Evolutionary conservation across 2,329 filamentous ascomycete species (phyloP).

Genomic region (Epichloe baconii): DNA sequence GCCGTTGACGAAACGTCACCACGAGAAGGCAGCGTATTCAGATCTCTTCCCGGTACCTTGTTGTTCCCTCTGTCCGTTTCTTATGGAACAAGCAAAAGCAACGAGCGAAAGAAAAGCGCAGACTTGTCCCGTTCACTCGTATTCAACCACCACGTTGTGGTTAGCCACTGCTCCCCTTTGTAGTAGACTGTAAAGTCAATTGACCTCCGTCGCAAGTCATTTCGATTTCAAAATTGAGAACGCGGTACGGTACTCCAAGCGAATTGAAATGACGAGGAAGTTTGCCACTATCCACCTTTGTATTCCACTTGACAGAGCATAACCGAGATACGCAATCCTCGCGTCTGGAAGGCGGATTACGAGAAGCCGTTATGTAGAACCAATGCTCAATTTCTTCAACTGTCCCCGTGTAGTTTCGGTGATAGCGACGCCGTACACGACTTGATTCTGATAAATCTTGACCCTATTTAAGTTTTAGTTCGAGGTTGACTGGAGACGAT

Average conservation of each 20-base stretch:
- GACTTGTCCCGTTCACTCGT: neutral
- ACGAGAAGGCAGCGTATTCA: neutral
- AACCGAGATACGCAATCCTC: neutral
- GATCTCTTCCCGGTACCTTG: neutral
- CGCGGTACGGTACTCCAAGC: neutral
- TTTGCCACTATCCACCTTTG: neutral
- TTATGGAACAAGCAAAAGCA: too few species aligned
- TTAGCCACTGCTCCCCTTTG: neutral
- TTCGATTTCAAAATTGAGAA: neutral
- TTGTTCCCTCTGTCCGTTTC: neutral
- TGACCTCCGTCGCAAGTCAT: conserved; percentile 1
- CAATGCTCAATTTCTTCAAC: neutral
- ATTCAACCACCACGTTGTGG: neutral
- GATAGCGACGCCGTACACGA: neutral
- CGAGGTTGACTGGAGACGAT: neutral
- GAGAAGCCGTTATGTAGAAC: neutral
- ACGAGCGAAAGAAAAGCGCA: too few species aligned
- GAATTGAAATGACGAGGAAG: neutral
- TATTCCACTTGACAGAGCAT: neutral
- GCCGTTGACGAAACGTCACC: neutral
- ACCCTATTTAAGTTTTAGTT: neutral
- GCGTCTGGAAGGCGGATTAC: neutral
- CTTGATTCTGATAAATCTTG: neutral
- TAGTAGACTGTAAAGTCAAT: conserved; percentile 1
- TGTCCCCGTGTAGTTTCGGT: neutral